phyloP scores from a whole-genome alignment of 1,139 yeast genomes.

The Nakaseomyces sp. region DNA sequence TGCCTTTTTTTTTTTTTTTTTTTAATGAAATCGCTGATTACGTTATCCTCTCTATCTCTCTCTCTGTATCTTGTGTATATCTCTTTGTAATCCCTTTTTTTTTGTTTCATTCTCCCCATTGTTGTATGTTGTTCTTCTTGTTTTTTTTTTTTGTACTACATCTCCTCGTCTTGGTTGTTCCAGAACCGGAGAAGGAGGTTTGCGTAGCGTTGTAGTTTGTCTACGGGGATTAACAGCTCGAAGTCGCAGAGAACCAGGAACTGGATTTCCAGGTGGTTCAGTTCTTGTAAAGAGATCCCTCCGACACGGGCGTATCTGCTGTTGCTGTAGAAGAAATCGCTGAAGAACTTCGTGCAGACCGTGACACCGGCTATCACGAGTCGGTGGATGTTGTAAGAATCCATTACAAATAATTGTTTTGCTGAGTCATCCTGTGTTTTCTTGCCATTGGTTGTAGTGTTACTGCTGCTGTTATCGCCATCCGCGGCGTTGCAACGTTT shows the following conservation, averaged over 20 bases:
- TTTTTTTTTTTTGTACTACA: no score
- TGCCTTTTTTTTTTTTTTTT: no score
- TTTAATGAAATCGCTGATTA: no score
- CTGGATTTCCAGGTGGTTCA: conserved; percentile 86
- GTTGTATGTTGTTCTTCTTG: background rate
- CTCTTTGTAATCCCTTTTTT: no score
- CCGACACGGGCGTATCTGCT: conserved; percentile 96
- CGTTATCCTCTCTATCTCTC: no score
- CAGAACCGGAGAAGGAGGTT: conserved; percentile 78
- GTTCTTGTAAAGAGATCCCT: conserved; percentile 87
- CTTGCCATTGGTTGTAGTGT: no score
- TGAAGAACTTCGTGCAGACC: conserved; percentile 88
- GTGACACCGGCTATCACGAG: conserved; percentile 94
- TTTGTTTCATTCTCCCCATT: no score
- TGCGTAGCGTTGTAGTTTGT: conserved; percentile 86
- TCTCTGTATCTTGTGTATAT: no score
- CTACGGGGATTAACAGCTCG: conserved; percentile 76
- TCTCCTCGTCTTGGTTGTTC: conserved; percentile 34
- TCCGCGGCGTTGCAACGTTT: conserved; percentile 55
- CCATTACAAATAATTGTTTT: conserved; percentile 70
- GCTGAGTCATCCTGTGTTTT: no score
- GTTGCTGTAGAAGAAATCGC: conserved; percentile 93
- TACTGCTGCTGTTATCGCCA: no score
- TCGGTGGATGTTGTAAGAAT: conserved; percentile 89
- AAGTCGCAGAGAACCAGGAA: conserved; percentile 79